Conservation (phyloP, 805 yeast genomes). For the Schizosaccharomyces pombe region DNA sequence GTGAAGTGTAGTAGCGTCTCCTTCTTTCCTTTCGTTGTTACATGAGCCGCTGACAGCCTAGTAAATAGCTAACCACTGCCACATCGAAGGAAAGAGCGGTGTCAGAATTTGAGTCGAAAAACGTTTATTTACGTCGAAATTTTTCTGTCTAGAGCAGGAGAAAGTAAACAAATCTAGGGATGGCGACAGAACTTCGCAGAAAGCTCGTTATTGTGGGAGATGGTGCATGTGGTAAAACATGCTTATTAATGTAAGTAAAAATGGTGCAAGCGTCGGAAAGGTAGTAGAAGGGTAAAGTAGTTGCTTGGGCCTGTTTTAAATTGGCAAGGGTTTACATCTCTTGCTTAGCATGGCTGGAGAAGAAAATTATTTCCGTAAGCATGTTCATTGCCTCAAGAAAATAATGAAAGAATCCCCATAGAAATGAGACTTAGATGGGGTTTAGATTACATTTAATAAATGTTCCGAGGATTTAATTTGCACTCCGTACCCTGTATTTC, state of each 20-base stretch:
- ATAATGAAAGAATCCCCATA: no score
- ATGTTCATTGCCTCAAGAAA: no score
- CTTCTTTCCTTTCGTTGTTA: no score
- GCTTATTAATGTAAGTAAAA: constrained; percentile 36
- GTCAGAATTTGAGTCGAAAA: neutral
- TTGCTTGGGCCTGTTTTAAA: no score
- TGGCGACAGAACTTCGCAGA: constrained; percentile 11
- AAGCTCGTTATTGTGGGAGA: constrained; percentile 88
- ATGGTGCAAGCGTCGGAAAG: constrained; percentile 2
- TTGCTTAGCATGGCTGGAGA: neutral
- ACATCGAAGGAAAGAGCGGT: constrained; percentile 1
- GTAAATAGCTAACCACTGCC: constrained; percentile 1
- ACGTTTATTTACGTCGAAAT: neutral
- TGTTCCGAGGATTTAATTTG: no score
- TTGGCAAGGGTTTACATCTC: no score
- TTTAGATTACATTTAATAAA: no score
- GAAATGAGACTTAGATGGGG: no score
- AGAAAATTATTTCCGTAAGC: no score
- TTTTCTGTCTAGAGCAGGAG: neutral
- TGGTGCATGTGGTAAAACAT: constrained; percentile 94
- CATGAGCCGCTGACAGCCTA: no score
- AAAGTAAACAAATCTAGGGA: neutral
- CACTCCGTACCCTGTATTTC: no score
- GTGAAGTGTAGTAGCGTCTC: no score
- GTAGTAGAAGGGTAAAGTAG: neutral